These are phyloP conservation scores for Parastagonospora avenae DNA, from an alignment of 2,329 filamentous ascomycete species.

Conservation along the genomic window DNA sequence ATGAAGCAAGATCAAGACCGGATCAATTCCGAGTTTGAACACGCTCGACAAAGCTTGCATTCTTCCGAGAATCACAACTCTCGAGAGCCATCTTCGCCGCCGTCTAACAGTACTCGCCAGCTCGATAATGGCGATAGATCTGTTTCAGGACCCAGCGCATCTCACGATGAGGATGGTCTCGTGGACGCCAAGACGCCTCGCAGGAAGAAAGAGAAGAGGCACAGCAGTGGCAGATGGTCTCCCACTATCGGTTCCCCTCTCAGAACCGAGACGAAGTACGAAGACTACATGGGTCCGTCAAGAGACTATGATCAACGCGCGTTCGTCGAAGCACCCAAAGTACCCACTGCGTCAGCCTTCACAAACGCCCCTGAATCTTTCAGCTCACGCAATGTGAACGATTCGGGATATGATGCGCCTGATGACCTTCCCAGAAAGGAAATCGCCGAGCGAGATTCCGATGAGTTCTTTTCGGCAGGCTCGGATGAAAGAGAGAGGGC, in stretches of 20 bases:
- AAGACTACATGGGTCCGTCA: constrained; percentile 48
- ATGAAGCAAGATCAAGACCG: constrained; percentile 43
- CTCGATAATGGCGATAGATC: constrained; percentile 18
- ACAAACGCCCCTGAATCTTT: constrained; percentile 18
- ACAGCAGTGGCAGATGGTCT: constrained; percentile 48
- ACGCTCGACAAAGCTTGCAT: constrained; percentile 32
- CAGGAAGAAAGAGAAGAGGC: constrained; percentile 55
- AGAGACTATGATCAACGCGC: constrained; percentile 17
- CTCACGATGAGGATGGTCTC: constrained; percentile 42
- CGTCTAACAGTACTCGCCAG: constrained; percentile 22
- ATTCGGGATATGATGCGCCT: constrained; percentile 43
- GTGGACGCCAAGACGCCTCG: constrained; percentile 48
- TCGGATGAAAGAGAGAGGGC: constrained; percentile 36
- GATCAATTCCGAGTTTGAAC: constrained; percentile 33
- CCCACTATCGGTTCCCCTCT: constrained; percentile 51
- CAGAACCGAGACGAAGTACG: constrained; percentile 50
- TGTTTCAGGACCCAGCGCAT: constrained; percentile 37
- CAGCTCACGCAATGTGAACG: constrained; percentile 24
- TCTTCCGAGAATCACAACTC: constrained; percentile 22
- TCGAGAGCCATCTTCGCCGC: constrained; percentile 16
- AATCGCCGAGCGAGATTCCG: constrained; percentile 35
- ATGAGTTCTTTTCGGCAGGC: constrained; percentile 41
- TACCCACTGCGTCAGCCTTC: constrained; percentile 17
- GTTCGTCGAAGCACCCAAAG: constrained; percentile 20
- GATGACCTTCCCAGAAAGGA: constrained; percentile 29